Base-by-base conservation (phyloP, 2,329 filamentous ascomycete species). In the Cordyceps farinosa region DNA sequence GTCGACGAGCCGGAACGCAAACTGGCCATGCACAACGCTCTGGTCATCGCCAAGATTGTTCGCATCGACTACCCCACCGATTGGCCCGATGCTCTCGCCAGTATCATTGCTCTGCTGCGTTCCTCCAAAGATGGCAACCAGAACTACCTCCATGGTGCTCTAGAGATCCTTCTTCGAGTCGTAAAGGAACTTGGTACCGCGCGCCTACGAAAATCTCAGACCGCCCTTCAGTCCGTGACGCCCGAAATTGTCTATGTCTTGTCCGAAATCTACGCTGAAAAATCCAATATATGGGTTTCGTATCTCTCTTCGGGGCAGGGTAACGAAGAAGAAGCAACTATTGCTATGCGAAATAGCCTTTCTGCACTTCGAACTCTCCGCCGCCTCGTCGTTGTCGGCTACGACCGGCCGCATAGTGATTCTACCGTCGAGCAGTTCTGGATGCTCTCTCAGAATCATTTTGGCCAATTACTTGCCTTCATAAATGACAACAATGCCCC, bases 101-200 rank as follows among this genome's bases (percentile, higher is more conserved):
- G 75, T n/a, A 74, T 94, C 9, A 84, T 91, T 54, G 78, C 82
- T 32, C 79, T 89, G 34, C 81, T 96, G 40, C 87, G 90, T 62
- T 73, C 73, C 1, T 70, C 69, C 38, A 71, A 68, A 62, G 78
- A 83, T 64, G 81, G 82, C 9, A 86, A 88, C 67, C 85, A 86
- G 50, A 72, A 88, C 13, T 87, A 90, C 61, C 84, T 97, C 3
- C 82, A 86, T 30, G 87, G 92, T 54, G 84, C 87, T 8, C 82
- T 98, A 50, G 82, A 91, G 59, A 87, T 96, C 13, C 80, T 97
- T 11, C 80, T 98, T 15, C 89, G 94, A 54, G 87, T 97, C 34
- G 87, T 96, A 71, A 99, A 98, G 77, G 95, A 98, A 74, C 80
- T 98, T 6, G 88, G 90, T 0, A 93, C 90, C 0, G 93, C 90